Evolutionary conservation across 2,329 filamentous ascomycete genomes (phyloP), one percentile per base, ranked within the genome.

Genomic region (Sporothrix sp.): DNA sequence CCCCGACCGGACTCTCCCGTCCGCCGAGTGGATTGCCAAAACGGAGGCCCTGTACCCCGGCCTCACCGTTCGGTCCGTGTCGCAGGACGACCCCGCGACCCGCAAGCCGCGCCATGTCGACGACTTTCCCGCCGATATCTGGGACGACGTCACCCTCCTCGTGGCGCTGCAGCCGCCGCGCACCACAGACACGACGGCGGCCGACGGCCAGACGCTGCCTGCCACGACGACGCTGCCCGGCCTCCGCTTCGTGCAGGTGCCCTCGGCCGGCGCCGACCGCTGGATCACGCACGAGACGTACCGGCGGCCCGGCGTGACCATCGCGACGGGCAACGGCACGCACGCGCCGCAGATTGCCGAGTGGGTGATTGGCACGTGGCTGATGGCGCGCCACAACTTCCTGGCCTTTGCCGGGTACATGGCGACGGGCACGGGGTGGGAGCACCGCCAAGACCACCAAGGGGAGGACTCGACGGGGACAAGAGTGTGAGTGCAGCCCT

Each of bases 171-270:
- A 59, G 25, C 61, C 67, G 4, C 65, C 67, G 1, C 60, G 58
- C 0, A 45, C 42, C 28, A 35, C 42, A 6, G 27, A 43, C 10
- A 14, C 9, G 3, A 16, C 21, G 8, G 30, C 23, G 18, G 42
- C 20, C 11, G 54, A 59, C 2, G 60, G 62, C 23, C 48, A 61
- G 38, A 59, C 30, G 13, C 7, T 45, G 18, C 7, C 3, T 4
- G 18, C 30, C 30, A 45, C 4, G 30, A 36, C 43, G 9, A 25
- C 43, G 3, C 30, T 71, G 30, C 57, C 60, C 8, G 60, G 64
- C 3, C 60, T 73, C 21, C 65, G 69, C 40, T 71, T 66, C 52
- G 65, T 75, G n/a, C 72, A 75, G 60, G 55, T 71, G 23, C 58
- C 62, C 0, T 70, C 67, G 0, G 68, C 72, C 1, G 72, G 72